These are phyloP conservation scores for Groenewaldozyma auringiensis DNA, from an alignment of 1,139 yeast species.

Conservation along the genomic window DNA sequence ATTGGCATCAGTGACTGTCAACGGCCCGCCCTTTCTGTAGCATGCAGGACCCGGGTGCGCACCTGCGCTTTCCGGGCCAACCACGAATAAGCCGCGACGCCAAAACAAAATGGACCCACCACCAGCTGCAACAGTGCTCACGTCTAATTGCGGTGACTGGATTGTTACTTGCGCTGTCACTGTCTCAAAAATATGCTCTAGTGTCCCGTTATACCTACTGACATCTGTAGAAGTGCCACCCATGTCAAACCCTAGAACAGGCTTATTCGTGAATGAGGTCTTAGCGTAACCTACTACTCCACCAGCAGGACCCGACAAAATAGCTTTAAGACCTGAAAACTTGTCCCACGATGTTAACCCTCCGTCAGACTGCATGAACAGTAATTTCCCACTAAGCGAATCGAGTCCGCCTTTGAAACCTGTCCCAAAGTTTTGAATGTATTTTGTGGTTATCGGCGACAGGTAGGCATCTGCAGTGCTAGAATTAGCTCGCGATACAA, in stretches of 20 bases:
- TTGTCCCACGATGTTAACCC: conserved; percentile 44
- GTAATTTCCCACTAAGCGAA: conserved; percentile 36
- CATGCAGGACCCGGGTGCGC: conserved; percentile 57
- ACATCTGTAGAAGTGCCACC: conserved; percentile 58
- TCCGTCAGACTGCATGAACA: conserved; percentile 56
- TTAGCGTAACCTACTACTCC: conserved; percentile 51
- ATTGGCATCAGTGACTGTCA: conserved; percentile 51
- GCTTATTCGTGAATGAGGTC: conserved; percentile 34
- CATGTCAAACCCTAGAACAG: conserved; percentile 50
- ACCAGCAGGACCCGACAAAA: conserved; percentile 53
- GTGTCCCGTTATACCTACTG: conserved; percentile 41
- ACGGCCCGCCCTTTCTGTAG: conserved; percentile 50
- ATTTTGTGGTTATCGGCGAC: conserved; percentile 62
- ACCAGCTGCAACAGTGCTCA: conserved; percentile 55
- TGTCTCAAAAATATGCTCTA: conserved; percentile 48
- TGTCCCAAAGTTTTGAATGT: conserved; percentile 50
- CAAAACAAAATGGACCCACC: conserved; percentile 48
- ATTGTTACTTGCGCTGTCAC: conserved; percentile 48
- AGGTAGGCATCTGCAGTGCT: conserved; percentile 71
- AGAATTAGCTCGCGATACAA: conserved; percentile 63
- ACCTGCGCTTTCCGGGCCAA: conserved; percentile 51
- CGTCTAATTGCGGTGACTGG: conserved; percentile 51
- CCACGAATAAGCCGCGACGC: conserved; percentile 44
- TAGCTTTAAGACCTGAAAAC: conserved; percentile 45
- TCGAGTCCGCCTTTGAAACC: conserved; percentile 52